phyloP scores from a whole-genome alignment of 768 basidiomycete genomes.

The Kwoniella mangroviensis region DNA sequence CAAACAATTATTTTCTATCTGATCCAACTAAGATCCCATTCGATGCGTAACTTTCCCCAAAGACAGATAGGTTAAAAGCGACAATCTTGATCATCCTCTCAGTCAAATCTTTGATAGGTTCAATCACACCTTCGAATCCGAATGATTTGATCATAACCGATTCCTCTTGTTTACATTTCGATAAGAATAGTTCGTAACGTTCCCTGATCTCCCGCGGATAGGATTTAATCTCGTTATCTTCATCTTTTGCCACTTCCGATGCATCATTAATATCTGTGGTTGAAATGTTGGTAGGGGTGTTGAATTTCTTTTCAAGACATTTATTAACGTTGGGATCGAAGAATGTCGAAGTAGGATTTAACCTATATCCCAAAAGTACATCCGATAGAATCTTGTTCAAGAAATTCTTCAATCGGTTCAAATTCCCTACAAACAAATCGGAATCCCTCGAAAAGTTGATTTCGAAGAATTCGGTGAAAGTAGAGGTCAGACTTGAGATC shows the following conservation, averaged over 20 bases:
- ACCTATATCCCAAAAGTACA: conserved; percentile 20
- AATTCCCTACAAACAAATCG: conserved; percentile 3
- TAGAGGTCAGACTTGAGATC: conserved; percentile 2
- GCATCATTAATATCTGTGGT: neutral
- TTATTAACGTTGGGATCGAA: conserved; percentile 18
- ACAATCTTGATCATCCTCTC: conserved; percentile 38
- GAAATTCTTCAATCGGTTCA: conserved; percentile 8
- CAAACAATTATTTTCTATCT: neutral
- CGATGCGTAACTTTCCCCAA: conserved; percentile 34
- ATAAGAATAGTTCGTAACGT: conserved; percentile 8
- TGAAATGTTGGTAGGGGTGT: neutral
- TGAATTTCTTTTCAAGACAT: conserved; percentile 5
- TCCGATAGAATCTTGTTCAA: conserved; percentile 16
- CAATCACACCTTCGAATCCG: conserved; percentile 22
- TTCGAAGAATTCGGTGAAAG: conserved; percentile 13
- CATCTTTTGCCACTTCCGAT: neutral
- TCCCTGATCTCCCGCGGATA: conserved; percentile 9
- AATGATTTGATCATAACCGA: conserved; percentile 11
- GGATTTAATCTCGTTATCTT: neutral
- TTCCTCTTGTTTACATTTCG: conserved; percentile 14
- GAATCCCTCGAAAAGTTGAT: conserved; percentile 19
- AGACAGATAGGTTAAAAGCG: conserved; percentile 45
- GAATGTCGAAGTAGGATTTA: conserved; percentile 28
- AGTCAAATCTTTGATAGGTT: conserved; percentile 31
- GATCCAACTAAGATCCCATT: conserved; percentile 45